These are phyloP conservation scores for Ballota nigra DNA, from an alignment of 257 asterid species.

Conservation along the genomic window DNA sequence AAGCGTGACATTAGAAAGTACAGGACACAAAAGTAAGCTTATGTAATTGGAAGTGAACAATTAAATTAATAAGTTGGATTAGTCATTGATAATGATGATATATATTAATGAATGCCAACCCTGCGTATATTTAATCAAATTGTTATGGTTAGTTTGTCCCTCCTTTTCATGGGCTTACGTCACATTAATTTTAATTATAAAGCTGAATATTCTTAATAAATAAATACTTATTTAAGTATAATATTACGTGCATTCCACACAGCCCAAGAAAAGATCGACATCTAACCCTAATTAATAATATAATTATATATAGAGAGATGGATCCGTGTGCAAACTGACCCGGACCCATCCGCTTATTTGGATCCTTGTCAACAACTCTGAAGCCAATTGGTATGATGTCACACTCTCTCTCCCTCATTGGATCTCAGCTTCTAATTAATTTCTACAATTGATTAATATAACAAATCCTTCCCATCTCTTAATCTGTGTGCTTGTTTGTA, in stretches of 20 bases:
- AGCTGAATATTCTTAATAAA: not conserved
- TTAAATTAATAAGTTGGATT: conserved; percentile 24
- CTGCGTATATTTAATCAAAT: not conserved
- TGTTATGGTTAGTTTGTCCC: conserved; percentile 25
- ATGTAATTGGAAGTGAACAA: conserved; percentile 21
- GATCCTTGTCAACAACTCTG: conserved; percentile 15
- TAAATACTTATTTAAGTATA: not conserved
- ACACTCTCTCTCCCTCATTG: not conserved
- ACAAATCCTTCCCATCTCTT: not conserved
- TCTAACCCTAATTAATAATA: not conserved
- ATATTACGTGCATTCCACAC: conserved; percentile 32
- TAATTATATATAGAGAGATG: not conserved
- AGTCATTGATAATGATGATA: conserved; percentile 36
- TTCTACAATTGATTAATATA: not conserved
- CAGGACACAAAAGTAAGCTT: conserved; percentile 32
- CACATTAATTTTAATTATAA: conserved; percentile 1
- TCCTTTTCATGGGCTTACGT: conserved; percentile 36
- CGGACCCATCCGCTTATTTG: not conserved
- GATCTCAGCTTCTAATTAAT: not conserved
- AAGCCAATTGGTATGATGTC: not conserved
- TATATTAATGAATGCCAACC: conserved; percentile 21
- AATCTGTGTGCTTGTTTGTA: not conserved
- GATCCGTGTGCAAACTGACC: not conserved
- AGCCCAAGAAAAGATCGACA: conserved; percentile 7
- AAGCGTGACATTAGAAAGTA: conserved; percentile 25